These are phyloP conservation scores for Hypoxylon rickii DNA, from an alignment of 495 filamentous ascomycete genomes.

Conservation along the genomic window DNA sequence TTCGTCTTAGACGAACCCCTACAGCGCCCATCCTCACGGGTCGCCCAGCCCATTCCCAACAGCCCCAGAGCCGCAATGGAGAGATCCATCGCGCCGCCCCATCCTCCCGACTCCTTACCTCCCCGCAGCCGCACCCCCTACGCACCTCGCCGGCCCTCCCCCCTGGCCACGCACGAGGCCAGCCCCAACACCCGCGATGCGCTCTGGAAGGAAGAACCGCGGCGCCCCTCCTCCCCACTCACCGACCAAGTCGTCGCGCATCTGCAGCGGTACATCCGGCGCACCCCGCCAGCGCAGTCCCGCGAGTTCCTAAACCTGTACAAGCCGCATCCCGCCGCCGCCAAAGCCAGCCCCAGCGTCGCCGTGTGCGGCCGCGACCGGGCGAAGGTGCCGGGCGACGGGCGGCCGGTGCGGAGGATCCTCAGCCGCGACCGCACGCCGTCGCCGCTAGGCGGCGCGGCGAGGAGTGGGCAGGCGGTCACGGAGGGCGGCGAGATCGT, in stretches of 20 bases:
- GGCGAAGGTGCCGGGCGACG: slow-evolving; percentile 1
- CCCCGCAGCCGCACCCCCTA: slow-evolving; percentile 31
- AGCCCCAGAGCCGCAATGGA: slow-evolving; percentile 5
- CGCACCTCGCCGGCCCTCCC: slow-evolving; percentile 26
- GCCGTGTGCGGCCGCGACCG: slow-evolving; percentile 15
- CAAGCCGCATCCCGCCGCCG: background rate
- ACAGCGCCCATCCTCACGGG: slow-evolving; percentile 33
- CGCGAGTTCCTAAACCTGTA: slow-evolving; percentile 29
- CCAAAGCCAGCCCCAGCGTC: slow-evolving; percentile 1
- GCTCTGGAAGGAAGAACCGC: background rate
- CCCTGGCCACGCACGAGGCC: slow-evolving; percentile 2
- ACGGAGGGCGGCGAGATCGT: slow-evolving; percentile 7
- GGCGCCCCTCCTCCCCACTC: slow-evolving; percentile 21
- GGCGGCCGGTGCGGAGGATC: background rate
- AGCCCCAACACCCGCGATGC: background rate
- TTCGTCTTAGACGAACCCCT: slow-evolving; percentile 39
- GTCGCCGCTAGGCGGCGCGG: slow-evolving; percentile 3
- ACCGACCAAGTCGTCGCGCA: slow-evolving; percentile 11
- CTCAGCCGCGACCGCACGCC: slow-evolving; percentile 11
- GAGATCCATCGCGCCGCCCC: background rate
- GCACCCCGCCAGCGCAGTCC: slow-evolving; percentile 32
- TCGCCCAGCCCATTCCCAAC: background rate
- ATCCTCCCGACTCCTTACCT: slow-evolving; percentile 3
- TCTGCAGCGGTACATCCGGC: slow-evolving; percentile 3
- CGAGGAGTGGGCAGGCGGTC: background rate